Evolutionary conservation across 441 rosid species (phyloP).

Genomic region (Brassica balearica): DNA sequence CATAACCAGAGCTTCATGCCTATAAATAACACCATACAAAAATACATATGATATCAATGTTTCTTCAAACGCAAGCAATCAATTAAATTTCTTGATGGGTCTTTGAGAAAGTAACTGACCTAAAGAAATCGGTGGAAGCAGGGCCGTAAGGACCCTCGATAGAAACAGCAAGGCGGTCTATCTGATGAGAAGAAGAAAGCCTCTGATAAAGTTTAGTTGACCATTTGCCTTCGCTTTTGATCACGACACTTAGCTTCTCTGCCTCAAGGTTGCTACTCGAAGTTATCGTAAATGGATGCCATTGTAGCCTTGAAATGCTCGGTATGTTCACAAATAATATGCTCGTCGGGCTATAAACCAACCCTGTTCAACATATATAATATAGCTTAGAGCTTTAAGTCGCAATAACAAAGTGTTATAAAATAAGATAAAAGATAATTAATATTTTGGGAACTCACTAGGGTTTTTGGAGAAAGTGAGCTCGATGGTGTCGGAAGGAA

Average conservation of each 20-base stretch:
- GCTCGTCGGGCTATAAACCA: slow-evolving; percentile 56
- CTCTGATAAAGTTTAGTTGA: slow-evolving; percentile 50
- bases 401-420: background rate
- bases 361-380: slow-evolving; percentile 36
- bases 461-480: slow-evolving; percentile 61
- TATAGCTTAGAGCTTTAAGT: background rate
- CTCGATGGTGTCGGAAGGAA: slow-evolving; percentile 56
- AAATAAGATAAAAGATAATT: background rate
- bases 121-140: slow-evolving; percentile 52
- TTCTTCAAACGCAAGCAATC: slow-evolving; percentile 18
- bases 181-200: slow-evolving; percentile 52
- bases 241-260: slow-evolving; percentile 53
- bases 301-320: slow-evolving; percentile 58
- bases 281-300: slow-evolving; percentile 68
- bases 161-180: slow-evolving; percentile 52
- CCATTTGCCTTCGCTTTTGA: slow-evolving; percentile 65
- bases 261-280: slow-evolving; percentile 58
- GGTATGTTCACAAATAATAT: slow-evolving; percentile 59
- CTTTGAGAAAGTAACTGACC: slow-evolving; percentile 36
- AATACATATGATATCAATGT: background rate
- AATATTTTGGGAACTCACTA: slow-evolving; percentile 36
- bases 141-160: slow-evolving; percentile 72
- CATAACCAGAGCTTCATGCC: slow-evolving; percentile 84
- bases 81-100: background rate
- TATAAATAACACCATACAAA: slow-evolving; percentile 25